Base-by-base conservation (phyloP, 2,329 filamentous ascomycete species). In the Trichoderma pleuroti region DNA sequence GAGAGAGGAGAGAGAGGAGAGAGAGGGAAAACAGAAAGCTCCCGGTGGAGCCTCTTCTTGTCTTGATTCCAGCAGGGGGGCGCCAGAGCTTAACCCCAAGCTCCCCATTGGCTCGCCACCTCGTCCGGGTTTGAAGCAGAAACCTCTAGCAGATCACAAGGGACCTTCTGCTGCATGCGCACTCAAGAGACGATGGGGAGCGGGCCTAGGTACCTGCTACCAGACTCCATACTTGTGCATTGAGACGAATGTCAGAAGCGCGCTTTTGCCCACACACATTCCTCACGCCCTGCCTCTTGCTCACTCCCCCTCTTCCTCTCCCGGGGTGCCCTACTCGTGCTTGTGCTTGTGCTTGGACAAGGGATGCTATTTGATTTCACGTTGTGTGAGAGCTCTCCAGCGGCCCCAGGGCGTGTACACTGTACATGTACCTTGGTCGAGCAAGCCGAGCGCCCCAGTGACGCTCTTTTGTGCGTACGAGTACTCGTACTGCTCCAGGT, bases 131-230 rank as follows among this genome's bases (percentile, higher is more conserved):
- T 56, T 36, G 61, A 70, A 67, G 68, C 62, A 70, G 60, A 66
- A 54, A 60, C 68, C 52, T 39, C 46, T 26, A 54, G 72, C 69
- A 71, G 72, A 74, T 74, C 73, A 74, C 69, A 71, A 71, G 71
- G 71, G 71, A 72, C 71, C 56, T 62, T 71, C 57, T 71, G 54
- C 65, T 57, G 62, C 62, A 56, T 65, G 61, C 46, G 62, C 62
- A 65, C 52, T 6, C 18, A 32, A 32, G 46, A 24, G 46, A 34
- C 61, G 30, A 57, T 36, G 63, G 63, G 52, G 63, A 56, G 36
- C 56, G 28, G 30, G 32, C 28, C 36, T 46, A 30, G 39, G 60
- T 54, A 65, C 30, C 46, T 54, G 62, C 62, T 65, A 65, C 62
- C n/a, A 52, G 62, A 32, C 42, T 28, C n/a, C 32, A 30, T 30